phyloP scores from a whole-genome alignment of 1,284 basidiomycete genomes.

The Trichosporon sp. region DNA sequence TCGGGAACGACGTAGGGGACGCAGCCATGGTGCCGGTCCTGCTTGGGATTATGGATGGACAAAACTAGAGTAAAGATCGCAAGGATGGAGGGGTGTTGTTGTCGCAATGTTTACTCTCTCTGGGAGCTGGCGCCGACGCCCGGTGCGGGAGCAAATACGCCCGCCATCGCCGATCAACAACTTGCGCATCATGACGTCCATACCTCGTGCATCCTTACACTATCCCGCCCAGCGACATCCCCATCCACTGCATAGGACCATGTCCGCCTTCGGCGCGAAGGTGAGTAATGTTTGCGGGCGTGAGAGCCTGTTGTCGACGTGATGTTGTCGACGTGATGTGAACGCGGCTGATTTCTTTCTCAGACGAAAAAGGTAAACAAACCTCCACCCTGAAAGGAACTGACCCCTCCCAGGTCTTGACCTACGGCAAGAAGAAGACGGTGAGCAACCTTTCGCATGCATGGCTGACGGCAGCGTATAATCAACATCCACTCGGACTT shows the following conservation, averaged over 20 bases:
- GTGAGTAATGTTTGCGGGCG: conserved; percentile 18
- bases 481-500: conserved; percentile 36
- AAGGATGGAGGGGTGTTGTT: neutral
- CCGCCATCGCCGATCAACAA: neutral
- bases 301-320: neutral
- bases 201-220: neutral
- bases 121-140: neutral
- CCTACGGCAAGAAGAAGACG: conserved; percentile 41
- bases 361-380: conserved; percentile 40
- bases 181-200: neutral
- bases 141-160: conserved; percentile 11
- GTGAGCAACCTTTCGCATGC: conserved; percentile 16
- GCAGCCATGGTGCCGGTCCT: conserved; percentile 4
- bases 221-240: neutral
- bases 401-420: conserved; percentile 37
- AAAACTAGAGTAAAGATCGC: neutral
- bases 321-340: neutral
- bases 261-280: conserved; percentile 29
- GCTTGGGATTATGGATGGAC: neutral
- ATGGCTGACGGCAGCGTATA: conserved; percentile 27
- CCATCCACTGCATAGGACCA: conserved; percentile 9
- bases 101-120: neutral
- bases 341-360: conserved; percentile 33
- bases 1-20: conserved; percentile 11
- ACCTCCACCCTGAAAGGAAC: neutral